These are phyloP conservation scores for Plantago ovata DNA, from an alignment of 257 asterid species.

Conservation along the genomic window DNA sequence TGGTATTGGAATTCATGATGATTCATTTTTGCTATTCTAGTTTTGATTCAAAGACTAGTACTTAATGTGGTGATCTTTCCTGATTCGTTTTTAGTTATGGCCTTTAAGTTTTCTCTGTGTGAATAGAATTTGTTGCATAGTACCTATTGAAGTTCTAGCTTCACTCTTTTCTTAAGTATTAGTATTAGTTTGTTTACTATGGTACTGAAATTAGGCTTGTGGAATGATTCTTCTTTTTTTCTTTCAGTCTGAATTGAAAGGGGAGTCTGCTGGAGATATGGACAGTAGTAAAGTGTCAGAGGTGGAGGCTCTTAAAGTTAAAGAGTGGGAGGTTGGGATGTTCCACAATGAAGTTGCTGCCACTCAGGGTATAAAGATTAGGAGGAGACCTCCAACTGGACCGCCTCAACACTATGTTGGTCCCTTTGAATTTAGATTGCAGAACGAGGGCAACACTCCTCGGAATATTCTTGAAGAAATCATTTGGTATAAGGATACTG, in stretches of 20 bases:
- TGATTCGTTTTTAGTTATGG: not conserved
- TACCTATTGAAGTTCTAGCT: no score
- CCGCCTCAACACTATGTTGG: constrained; percentile 84
- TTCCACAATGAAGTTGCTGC: constrained; percentile 62
- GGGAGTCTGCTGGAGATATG: constrained; percentile 33
- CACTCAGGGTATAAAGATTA: constrained; percentile 72
- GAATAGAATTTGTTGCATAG: no score
- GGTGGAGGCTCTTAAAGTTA: constrained; percentile 51
- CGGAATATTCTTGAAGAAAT: constrained; percentile 81
- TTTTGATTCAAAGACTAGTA: not conserved
- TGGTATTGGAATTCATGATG: no score
- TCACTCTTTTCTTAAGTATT: no score
- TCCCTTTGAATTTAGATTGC: constrained; percentile 75
- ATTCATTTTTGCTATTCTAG: not conserved
- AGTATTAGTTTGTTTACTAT: no score
- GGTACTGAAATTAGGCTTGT: not conserved
- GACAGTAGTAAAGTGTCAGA: constrained; percentile 38
- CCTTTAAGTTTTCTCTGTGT: no score
- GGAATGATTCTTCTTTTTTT: not conserved
- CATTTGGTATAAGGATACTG: constrained; percentile 72
- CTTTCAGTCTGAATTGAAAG: constrained; percentile 51
- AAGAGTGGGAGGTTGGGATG: constrained; percentile 71
- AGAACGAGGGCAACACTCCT: constrained; percentile 83
- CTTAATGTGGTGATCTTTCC: no score
- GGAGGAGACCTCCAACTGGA: constrained; percentile 76